Conservation (phyloP, 179 eudicot species). For the Spergularia azorica region DNA sequence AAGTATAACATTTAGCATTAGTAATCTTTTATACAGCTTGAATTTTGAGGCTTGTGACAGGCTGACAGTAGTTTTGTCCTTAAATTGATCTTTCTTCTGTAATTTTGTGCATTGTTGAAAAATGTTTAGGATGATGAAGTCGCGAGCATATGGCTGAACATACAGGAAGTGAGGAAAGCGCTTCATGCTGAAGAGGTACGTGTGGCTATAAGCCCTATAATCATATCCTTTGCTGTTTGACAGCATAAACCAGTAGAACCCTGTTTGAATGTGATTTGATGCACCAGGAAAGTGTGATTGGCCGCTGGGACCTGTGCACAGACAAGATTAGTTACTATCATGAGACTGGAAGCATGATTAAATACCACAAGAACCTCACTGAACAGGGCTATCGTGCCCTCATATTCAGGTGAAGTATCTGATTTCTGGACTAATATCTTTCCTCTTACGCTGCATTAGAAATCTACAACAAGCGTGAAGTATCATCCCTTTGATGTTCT, state of each 20-base stretch:
- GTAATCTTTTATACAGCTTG: neutral
- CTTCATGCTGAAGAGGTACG: slow-evolving; percentile 78
- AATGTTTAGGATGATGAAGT: slow-evolving; percentile 64
- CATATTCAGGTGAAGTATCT: slow-evolving; percentile 66
- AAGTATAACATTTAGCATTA: neutral
- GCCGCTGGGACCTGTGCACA: slow-evolving; percentile 75
- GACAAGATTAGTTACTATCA: slow-evolving; percentile 51
- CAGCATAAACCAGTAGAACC: neutral
- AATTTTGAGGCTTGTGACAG: neutral
- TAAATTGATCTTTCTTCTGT: neutral
- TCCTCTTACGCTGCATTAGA: neutral
- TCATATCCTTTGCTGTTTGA: neutral
- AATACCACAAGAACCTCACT: slow-evolving; percentile 86
- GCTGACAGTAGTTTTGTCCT: neutral
- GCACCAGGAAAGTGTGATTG: slow-evolving; percentile 57
- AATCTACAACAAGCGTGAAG: too few relatives aligned
- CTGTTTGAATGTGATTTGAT: slow-evolving; percentile 5
- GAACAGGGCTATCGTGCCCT: slow-evolving; percentile 77
- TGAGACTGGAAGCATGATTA: slow-evolving; percentile 96
- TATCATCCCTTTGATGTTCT: too few relatives aligned
- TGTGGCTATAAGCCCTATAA: neutral
- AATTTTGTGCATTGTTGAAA: neutral
- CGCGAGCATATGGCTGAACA: slow-evolving; percentile 78
- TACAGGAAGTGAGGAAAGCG: slow-evolving; percentile 70
- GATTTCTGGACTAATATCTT: neutral